Base-by-base conservation (phyloP, 345 rosid genomes). In the Rhodamnia rubescens region DNA sequence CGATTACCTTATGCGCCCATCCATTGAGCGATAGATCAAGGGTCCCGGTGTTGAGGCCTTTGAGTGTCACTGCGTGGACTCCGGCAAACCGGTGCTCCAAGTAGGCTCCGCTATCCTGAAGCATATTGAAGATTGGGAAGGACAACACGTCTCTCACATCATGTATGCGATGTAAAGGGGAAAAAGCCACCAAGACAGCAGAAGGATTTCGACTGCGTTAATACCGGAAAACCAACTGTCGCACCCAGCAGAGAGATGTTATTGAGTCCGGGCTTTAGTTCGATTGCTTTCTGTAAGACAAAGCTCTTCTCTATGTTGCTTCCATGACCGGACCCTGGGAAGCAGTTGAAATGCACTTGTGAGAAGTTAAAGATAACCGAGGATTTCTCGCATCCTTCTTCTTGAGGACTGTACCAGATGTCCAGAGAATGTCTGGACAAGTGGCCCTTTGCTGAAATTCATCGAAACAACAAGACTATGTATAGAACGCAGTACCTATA, bases 31-130 rank as follows among this genome's bases (percentile, higher is more conserved):
- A n/a, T 40, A 91, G 82, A 83, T 90, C 92, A 26, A 92, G 87
- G 5, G 92, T 91, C 85, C 93, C 93, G 6, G 89, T 86, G 87
- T 92, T 89, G 85, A 92, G 86, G 27, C 93, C 93, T 29, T 88
- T 84, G 86, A 92, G 83, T 47, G 89, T 80, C 29, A 87, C 91
- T 21, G 74, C 53, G 12, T 86, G 87, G 85, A 89, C 87, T 44
- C 94, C 93, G 2, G 94, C 92, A 47, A 61, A 85, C 74, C 91
- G 88, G 21, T 58, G 87, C 87, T 91, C 94, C 87, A 91, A n/a
- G 85, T 89, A 86, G 83, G 91, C 89, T 83, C 93, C 93, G 16
- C 90, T 88, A 83, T 91, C 92, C 94, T 74, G 52, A 80, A 78
- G 40, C 27, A 47, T 82, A 74, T 12, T 55, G 13, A 75, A 47